Evolutionary conservation across 1,284 basidiomycete species (phyloP), one percentile per base, ranked within the genome.

Genomic region (Jaminaea rosea): DNA sequence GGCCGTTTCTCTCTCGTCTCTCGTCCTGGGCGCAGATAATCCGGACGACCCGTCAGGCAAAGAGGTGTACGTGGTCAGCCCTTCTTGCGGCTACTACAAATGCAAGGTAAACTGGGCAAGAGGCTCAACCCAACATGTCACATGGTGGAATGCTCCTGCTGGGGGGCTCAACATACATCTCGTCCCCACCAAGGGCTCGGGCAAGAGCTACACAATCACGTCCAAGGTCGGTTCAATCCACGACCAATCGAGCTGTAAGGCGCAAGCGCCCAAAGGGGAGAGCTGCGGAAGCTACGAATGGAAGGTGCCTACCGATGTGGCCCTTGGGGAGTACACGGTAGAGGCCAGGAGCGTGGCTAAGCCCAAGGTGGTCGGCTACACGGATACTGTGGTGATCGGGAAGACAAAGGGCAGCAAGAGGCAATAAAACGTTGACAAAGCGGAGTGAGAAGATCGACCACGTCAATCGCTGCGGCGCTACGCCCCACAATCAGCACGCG

Each of bases 1-100:
- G n/a, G n/a, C n/a, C n/a, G n/a, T 32, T 19, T 39, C 7, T 8
- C 37, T 39, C 10, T 8, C 32, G 24, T 49, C 13, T 3, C 41
- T 23, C 23, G 49, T 36, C 9, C 11, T 36, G 3, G 58, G 49
- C n/a, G 52, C 53, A 36, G 58, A 51, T 0, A 44, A 42, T 23
- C 58, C 58, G 37, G 60, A 62, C 34, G 52, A 62, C 26, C 60
- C 60, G 6, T 21, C 21, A 4, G 60, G 60, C 3, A 63, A 63
- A 42, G 29, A 42, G 3, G 37, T 63, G 15, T 63, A 60, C 47
- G 57, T 63, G 26, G 58, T 56, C 49, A 46, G 47, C 4, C 60
- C 60, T 1, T 53, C 55, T 0, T 63, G 60, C 37, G 51, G 46
- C 21, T 41, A 41, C 34, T 63, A 49, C 17, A 28, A 46, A 11